Conservation (phyloP, 164 flowering plant species). For the Brasenia schreberi region DNA sequence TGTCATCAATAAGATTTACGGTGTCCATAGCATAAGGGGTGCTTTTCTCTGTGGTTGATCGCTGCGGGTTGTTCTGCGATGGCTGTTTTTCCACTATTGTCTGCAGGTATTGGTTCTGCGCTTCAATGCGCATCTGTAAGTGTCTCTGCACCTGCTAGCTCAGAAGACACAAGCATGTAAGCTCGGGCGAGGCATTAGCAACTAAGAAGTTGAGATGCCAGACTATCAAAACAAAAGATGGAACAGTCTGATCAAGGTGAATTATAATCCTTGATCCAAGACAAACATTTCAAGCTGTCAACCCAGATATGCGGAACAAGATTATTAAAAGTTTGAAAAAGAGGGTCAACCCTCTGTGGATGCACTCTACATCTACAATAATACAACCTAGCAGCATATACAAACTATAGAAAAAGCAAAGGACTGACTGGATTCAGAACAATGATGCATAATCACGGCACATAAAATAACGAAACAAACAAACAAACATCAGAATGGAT, state of each 20-base stretch:
- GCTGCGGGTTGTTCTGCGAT: not conserved
- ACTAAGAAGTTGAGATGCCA: not conserved
- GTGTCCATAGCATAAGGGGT: not conserved
- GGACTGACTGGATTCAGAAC: too few relatives aligned
- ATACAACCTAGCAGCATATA: too few relatives aligned
- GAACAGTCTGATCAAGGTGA: too few relatives aligned
- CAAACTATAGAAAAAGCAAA: too few relatives aligned
- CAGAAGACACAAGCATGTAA: not conserved
- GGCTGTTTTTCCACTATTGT: not conserved
- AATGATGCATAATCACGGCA: too few relatives aligned
- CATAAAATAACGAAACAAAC: too few relatives aligned
- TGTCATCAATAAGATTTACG: not conserved
- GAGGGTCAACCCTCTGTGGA: too few relatives aligned
- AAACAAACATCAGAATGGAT: too few relatives aligned
- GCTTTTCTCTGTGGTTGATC: not conserved
- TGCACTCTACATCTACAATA: too few relatives aligned
- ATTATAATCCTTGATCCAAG: not conserved
- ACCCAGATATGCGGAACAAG: not conserved
- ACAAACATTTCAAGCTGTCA: not conserved
- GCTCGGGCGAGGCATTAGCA: not conserved
- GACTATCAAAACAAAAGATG: not conserved
- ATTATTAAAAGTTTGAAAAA: too few relatives aligned
- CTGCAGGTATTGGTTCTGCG: not conserved
- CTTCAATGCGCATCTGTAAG: not conserved
- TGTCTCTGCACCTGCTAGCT: constrained; percentile 1